Evolutionary conservation across 202 grass and related monocot species (phyloP).

Genomic region (Bolboschoenoplectus hybrid): DNA sequence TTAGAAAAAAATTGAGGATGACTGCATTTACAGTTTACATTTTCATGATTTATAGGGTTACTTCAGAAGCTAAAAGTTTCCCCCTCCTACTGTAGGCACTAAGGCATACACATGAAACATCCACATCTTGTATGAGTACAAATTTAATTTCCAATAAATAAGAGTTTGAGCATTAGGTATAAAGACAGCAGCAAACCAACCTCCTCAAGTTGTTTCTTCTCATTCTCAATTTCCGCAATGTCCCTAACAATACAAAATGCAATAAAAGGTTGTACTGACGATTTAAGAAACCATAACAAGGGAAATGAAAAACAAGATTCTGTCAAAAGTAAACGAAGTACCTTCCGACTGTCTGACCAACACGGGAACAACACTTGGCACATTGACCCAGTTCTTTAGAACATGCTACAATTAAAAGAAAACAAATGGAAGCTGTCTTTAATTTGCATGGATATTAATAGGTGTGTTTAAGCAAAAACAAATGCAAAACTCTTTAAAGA

Average conservation of each 20-base stretch:
- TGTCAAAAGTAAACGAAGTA: conserved; percentile 34
- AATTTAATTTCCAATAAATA: background rate
- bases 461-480: conserved; percentile 22
- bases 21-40: background rate
- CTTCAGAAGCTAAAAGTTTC: background rate
- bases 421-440: background rate
- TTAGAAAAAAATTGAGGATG: background rate
- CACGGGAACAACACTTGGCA: conserved; percentile 68
- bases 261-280: background rate
- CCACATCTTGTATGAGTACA: background rate
- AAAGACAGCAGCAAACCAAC: conserved; percentile 30
- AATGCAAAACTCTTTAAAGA: conserved; percentile 16
- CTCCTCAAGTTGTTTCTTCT: conserved; percentile 54
- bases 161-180: background rate
- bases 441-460: conserved; percentile 1
- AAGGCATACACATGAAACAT: background rate
- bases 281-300: conserved; percentile 9
- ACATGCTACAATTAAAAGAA: conserved; percentile 58
- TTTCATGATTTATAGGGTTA: background rate
- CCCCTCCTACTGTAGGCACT: background rate
- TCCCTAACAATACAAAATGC: conserved; percentile 55
- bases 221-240: conserved; percentile 54
- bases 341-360: conserved; percentile 71
- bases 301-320: background rate
- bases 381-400: conserved; percentile 80